phyloP scores from a whole-genome alignment of 179 eudicot species.

The Actinidia polygama region DNA sequence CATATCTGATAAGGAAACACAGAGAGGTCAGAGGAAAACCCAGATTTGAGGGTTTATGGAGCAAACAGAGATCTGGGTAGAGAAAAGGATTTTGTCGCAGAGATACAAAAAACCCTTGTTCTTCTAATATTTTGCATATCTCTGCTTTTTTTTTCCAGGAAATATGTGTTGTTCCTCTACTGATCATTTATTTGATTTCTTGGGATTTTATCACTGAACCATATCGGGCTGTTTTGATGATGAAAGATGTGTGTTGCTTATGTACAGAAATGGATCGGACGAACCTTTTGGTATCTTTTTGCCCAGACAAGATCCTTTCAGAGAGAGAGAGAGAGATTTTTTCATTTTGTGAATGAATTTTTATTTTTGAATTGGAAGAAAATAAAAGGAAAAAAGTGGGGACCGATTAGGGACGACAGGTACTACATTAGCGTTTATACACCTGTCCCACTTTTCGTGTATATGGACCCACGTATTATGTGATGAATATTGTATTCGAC shows the following conservation, averaged over 20 bases:
- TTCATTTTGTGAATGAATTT: neutral
- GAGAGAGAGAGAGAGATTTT: slow-evolving; percentile 12
- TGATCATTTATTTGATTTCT: neutral
- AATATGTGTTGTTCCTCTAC: neutral
- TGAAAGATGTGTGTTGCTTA: neutral
- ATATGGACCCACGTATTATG: neutral
- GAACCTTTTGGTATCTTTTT: slow-evolving; percentile 26
- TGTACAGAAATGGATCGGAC: slow-evolving; percentile 9
- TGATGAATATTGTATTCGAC: neutral
- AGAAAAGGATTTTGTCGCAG: neutral
- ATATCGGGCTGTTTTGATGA: neutral
- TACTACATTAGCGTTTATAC: neutral
- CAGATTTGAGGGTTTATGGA: slow-evolving; percentile 20
- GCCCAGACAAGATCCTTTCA: slow-evolving; percentile 11
- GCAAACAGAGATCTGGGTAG: slow-evolving; percentile 22
- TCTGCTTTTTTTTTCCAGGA: neutral
- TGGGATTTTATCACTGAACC: neutral
- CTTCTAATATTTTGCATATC: neutral
- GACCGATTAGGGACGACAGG: slow-evolving; percentile 15
- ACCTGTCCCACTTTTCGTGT: neutral
- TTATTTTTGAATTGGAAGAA: neutral
- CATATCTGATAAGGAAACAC: neutral
- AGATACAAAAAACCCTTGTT: neutral
- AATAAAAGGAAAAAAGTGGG: neutral
- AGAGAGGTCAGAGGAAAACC: neutral